phyloP scores from a whole-genome alignment of 495 filamentous ascomycete genomes.

The Penicillium salamii region DNA sequence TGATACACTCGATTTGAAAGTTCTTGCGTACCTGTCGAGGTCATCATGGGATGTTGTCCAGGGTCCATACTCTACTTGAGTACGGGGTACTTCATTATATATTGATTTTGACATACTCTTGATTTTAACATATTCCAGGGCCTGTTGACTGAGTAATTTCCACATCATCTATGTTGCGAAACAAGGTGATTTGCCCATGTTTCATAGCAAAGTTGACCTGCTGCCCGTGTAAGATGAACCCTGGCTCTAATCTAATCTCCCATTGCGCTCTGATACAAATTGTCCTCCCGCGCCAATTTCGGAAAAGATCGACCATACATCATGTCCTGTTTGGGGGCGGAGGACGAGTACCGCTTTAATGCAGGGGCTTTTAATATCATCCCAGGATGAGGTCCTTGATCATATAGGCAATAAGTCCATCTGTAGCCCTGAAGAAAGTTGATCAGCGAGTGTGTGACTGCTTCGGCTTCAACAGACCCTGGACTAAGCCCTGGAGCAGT shows the following conservation, averaged over 20 bases:
- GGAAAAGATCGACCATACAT: slow-evolving; percentile 11
- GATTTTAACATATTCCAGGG: no score
- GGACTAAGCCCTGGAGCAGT: no score
- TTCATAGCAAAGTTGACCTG: not conserved
- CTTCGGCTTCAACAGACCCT: not conserved
- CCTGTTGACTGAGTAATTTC: no score
- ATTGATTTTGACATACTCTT: no score
- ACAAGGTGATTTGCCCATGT: no score
- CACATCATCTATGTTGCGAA: no score
- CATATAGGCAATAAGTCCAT: not conserved
- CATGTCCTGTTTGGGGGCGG: slow-evolving; percentile 16
- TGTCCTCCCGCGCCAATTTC: slow-evolving; percentile 3
- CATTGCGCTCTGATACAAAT: not conserved
- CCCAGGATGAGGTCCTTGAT: not conserved
- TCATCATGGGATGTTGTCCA: no score
- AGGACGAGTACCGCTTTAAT: slow-evolving; percentile 11
- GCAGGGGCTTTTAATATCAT: not conserved
- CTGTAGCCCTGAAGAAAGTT: not conserved
- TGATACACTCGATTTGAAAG: no score
- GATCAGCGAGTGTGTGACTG: not conserved
- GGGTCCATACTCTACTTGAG: no score
- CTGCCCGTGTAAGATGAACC: no score
- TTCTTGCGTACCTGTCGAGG: no score
- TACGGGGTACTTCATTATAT: no score
- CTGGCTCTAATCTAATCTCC: not conserved